Evolutionary conservation across 2,329 filamentous ascomycete genomes (phyloP).

Genomic region (Talaromyces verruculosus): DNA sequence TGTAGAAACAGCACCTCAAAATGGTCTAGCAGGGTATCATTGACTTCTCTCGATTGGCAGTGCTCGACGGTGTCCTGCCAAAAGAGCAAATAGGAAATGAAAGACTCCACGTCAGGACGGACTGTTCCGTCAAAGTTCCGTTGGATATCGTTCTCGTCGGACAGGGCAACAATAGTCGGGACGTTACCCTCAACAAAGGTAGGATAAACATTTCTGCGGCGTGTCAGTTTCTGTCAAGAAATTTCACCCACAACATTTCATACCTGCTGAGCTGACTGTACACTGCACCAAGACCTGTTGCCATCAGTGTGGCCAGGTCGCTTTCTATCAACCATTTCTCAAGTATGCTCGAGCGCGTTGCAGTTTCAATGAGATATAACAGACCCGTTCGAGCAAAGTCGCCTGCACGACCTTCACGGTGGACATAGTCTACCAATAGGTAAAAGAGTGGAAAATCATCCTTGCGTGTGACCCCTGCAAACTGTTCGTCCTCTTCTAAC

Average conservation of each 20-base stretch:
- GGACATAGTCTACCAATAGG: constrained; percentile 91
- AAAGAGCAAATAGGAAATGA: constrained; percentile 90
- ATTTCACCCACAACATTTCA: constrained; percentile 22
- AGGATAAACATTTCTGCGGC: constrained; percentile 71
- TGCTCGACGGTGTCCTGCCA: constrained; percentile 99
- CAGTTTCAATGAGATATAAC: constrained; percentile 92
- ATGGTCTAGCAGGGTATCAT: constrained; percentile 89
- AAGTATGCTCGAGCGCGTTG: constrained; percentile 74
- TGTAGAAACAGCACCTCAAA: constrained; percentile 96
- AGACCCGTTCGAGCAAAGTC: constrained; percentile 94
- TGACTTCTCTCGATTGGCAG: constrained; percentile 87
- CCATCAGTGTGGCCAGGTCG: constrained; percentile 95
- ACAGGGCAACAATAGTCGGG: constrained; percentile 81
- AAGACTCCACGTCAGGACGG: constrained; percentile 84
- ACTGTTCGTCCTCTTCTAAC: constrained; percentile 61
- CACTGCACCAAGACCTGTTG: constrained; percentile 81
- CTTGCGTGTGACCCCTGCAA: constrained; percentile 80
- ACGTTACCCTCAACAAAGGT: constrained; percentile 68
- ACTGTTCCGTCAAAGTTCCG: constrained; percentile 77
- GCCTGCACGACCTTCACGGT: constrained; percentile 89
- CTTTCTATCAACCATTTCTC: constrained; percentile 98
- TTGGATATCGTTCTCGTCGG: constrained; percentile 76
- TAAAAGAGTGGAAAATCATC: constrained; percentile 97
- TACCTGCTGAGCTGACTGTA: constrained; percentile 67
- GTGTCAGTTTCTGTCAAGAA: constrained; percentile 10